Evolutionary conservation across 352 stramenopile genomes (phyloP).

Genomic region (Phytophthora constricta): DNA sequence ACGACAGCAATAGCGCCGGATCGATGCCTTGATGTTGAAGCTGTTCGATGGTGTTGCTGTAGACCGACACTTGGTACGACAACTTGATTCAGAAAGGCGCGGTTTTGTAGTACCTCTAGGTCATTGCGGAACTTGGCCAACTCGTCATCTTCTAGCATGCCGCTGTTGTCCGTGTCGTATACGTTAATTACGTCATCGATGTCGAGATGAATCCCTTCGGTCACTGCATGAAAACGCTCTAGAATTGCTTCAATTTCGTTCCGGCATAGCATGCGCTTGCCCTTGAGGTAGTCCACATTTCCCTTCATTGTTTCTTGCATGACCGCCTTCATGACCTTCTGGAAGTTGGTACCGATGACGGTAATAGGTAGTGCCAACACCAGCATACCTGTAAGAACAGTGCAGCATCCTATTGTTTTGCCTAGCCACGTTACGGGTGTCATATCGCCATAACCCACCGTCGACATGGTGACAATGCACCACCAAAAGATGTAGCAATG

Average conservation of each 20-base stretch:
- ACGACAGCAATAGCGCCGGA: slow-evolving; percentile 7
- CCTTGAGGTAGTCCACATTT: slow-evolving; percentile 79
- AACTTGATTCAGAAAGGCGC: slow-evolving; percentile 52
- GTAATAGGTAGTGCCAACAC: slow-evolving; percentile 90
- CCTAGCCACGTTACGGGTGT: slow-evolving; percentile 75
- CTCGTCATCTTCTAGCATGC: slow-evolving; percentile 79
- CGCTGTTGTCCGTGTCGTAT: slow-evolving; percentile 82
- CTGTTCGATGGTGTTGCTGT: slow-evolving; percentile 8
- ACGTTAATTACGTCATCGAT: slow-evolving; percentile 83
- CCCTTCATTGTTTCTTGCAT: slow-evolving; percentile 82
- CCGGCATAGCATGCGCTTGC: slow-evolving; percentile 72
- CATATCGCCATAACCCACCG: slow-evolving; percentile 90
- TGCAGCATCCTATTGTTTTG: slow-evolving; percentile 74
- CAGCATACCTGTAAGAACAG: slow-evolving; percentile 85
- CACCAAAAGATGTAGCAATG: slow-evolving; percentile 89
- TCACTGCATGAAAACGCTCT: slow-evolving; percentile 74
- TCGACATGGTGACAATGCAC: slow-evolving; percentile 93
- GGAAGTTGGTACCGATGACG: slow-evolving; percentile 90
- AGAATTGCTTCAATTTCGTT: slow-evolving; percentile 81
- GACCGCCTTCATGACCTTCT: slow-evolving; percentile 85
- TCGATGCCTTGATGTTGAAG: slow-evolving; percentile 15
- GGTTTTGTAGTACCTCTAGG: slow-evolving; percentile 75
- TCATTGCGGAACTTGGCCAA: slow-evolving; percentile 74
- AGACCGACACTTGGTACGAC: slow-evolving; percentile 34
- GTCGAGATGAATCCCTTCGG: slow-evolving; percentile 73